Evolutionary conservation across 1,139 yeast species (phyloP).

Genomic region (Diutina mesorugosa): DNA sequence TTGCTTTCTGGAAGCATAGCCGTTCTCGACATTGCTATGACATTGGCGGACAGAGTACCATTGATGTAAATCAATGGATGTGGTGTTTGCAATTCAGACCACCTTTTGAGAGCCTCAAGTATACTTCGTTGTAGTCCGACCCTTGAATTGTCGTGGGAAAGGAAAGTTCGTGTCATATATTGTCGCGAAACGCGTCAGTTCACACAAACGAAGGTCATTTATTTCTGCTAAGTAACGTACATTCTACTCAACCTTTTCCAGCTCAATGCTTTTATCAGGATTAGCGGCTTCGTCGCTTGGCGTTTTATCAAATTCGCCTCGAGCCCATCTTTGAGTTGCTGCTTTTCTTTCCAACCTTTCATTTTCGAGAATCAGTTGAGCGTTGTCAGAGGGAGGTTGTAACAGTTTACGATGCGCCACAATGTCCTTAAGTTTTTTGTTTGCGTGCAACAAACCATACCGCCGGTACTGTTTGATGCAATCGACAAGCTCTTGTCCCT

Average conservation of each 20-base stretch:
- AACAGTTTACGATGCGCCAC: constrained; percentile 1
- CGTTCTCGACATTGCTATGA: not conserved
- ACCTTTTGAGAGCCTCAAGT: not conserved
- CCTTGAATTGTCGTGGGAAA: not conserved
- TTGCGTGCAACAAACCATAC: constrained; percentile 43
- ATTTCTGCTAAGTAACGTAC: not conserved
- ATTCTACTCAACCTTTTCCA: not conserved
- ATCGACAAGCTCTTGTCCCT: constrained; percentile 20
- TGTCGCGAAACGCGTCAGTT: not conserved
- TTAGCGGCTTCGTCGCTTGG: not conserved
- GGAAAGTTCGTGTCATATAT: not conserved
- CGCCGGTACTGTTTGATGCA: constrained; percentile 45
- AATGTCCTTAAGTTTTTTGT: constrained; percentile 23
- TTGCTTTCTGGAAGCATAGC: not conserved
- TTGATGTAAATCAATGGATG: not conserved
- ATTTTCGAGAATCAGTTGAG: not conserved
- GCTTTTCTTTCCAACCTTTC: not conserved
- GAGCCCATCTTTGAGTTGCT: not conserved
- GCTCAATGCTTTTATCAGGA: not conserved
- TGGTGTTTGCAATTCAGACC: not conserved
- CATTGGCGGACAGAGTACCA: not conserved
- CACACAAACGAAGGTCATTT: not conserved
- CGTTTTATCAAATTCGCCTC: not conserved
- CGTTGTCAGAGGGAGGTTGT: not conserved
- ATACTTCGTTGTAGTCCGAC: not conserved